A percentile compares a stretch with the other conserved stretches of the same genome.
These are phyloP conservation scores for Irpex sp. DNA, from an alignment of 1,284 basidiomycete species.

Conservation along the genomic window DNA sequence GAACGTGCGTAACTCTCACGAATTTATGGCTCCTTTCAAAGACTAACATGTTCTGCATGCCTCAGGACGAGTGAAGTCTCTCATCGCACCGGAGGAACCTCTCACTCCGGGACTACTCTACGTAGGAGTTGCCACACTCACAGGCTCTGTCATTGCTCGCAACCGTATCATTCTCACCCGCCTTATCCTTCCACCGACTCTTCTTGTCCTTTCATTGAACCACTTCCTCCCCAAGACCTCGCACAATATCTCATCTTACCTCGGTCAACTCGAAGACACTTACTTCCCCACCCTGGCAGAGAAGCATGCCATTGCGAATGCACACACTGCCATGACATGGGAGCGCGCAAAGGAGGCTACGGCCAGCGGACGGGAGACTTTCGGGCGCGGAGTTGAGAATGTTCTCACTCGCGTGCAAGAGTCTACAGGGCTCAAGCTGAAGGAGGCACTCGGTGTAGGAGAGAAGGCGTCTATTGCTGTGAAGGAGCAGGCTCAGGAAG, in stretches of 20 bases:
- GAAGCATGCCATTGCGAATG: conserved; percentile 65
- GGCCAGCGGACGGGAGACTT: conserved; percentile 27
- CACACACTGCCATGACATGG: conserved; percentile 56
- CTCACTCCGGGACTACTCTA: conserved; percentile 86
- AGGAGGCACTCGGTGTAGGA: conserved; percentile 52
- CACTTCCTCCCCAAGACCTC: conserved; percentile 84
- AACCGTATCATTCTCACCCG: conserved; percentile 69
- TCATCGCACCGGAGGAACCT: conserved; percentile 76
- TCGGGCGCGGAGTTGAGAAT: conserved; percentile 44
- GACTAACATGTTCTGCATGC: too few species aligned
- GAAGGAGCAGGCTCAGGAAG: conserved; percentile 5
- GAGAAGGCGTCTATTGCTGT: conserved; percentile 5
- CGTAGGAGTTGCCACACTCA: conserved; percentile 84
- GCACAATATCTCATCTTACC: conserved; percentile 62
- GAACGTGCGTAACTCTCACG: conserved; percentile 60
- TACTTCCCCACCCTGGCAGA: conserved; percentile 67
- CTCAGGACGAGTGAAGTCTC: conserved; percentile 76
- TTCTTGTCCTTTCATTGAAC: conserved; percentile 61
- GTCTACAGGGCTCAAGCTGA: conserved; percentile 68
- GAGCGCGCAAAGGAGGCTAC: conserved; percentile 28
- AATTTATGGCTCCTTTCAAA: too few species aligned
- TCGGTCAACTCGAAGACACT: conserved; percentile 66
- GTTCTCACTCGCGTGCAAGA: conserved; percentile 63
- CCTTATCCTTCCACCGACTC: conserved; percentile 64
- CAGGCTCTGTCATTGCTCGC: conserved; percentile 82